phyloP scores from a whole-genome alignment of 805 yeast species.

The Wickerhamomyces strasburgensis region DNA sequence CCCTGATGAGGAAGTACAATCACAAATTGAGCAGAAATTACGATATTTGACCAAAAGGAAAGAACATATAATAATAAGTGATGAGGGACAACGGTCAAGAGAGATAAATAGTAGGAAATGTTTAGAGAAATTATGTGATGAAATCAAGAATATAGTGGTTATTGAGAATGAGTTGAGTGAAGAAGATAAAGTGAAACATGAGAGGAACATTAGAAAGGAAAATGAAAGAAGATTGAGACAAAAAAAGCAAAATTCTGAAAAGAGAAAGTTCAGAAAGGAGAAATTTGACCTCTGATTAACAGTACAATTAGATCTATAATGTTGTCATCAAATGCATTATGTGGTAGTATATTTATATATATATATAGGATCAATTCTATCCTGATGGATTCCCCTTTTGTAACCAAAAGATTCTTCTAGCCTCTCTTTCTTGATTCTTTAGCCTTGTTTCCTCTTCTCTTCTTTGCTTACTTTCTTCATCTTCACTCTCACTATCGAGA shows the following conservation, averaged over 20 bases:
- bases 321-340: slow-evolving; percentile 1
- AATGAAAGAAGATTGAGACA: slow-evolving; percentile 31
- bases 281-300: neutral
- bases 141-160: slow-evolving; percentile 41
- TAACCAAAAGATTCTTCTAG: slow-evolving; percentile 33
- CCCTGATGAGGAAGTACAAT: slow-evolving; percentile 45
- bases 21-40: slow-evolving; percentile 34
- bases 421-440: slow-evolving; percentile 17
- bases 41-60: slow-evolving; percentile 48
- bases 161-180: slow-evolving; percentile 45
- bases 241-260: slow-evolving; percentile 34
- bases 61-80: slow-evolving; percentile 50
- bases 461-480: slow-evolving; percentile 12
- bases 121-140: slow-evolving; percentile 49
- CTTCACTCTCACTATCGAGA: slow-evolving; percentile 24
- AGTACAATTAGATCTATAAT: neutral
- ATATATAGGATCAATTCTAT: slow-evolving; percentile 10
- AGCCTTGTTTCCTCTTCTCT: slow-evolving; percentile 8
- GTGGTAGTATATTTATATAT: neutral
- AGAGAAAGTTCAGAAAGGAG: slow-evolving; percentile 32
- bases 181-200: slow-evolving; percentile 49
- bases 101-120: slow-evolving; percentile 55
- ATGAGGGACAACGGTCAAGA: slow-evolving; percentile 56
- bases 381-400: slow-evolving; percentile 28
- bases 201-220: slow-evolving; percentile 26